Base-by-base conservation (phyloP, 179 eudicot species). In the Beta lomatogona region DNA sequence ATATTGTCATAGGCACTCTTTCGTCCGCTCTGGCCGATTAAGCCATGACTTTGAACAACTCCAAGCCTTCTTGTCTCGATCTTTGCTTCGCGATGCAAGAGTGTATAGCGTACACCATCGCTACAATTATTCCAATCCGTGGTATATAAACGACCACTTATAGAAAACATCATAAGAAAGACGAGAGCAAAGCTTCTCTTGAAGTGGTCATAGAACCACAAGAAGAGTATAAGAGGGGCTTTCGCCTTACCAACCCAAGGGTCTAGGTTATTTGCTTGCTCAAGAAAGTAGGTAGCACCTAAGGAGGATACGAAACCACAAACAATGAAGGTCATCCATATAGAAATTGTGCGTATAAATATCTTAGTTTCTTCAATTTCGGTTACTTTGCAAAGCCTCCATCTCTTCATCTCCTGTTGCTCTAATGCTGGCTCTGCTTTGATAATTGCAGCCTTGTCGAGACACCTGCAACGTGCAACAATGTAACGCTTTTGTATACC, bases 281-380 rank as follows among this genome's bases (percentile, higher is more conserved):
- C 92, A 1, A 89, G 77, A 59, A 89, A 92, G 87, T 85, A 92
- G 52, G 95, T 92, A 76, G 81, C 85, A 11, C 90, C 91, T 2
- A 84, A 63, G 0, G 90, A 88, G 25, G 84, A 83, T 8, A 91
- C 85, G 4, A 89, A 60, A 0, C 92, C 93, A n/a, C 82, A 77
- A 0, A 86, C 31, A 15, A 92, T 83, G 85, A 92, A 89, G 59
- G 93, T 86, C 18, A 88, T 4, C 85, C 90, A 92, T 83, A 91
- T 66, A 0, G 97, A 94, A 21, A 93, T 76, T 86, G 87, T 83
- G 60, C 83, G 87, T 46, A 92, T 71, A 6, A 76, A 54, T 8
- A 82, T 83, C 78, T 91, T 92, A 36, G 94, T 88, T 66, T 86
- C 89, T 82, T 92, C 96, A 0, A 89, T 92, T 80, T 92, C 89